Evolutionary conservation across 148 eudicot genomes (phyloP), one percentile per base, ranked within the genome.

Genomic region (Hydrangea macrophylla): DNA sequence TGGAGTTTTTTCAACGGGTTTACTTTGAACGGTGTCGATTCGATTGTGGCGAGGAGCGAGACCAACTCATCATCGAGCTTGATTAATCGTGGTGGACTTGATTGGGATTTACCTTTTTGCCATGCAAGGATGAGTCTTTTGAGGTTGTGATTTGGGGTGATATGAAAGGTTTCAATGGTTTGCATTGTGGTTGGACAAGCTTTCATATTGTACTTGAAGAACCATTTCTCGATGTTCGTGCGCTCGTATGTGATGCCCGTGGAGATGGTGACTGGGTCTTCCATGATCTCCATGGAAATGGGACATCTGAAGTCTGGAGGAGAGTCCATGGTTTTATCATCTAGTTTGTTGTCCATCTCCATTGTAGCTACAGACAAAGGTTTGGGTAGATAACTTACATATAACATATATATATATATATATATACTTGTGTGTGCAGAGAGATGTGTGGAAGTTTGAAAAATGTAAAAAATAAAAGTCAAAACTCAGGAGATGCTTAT

Each of bases 271-370:
- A 84, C 88, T 17, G 88, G 88, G 15, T 84, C 88, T 40, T 71
- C 58, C 88, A 84, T 81, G 63, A 78, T 73, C 81, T 84, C 88
- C 82, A 78, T 75, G 57, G 88, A 84, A 7, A 84, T 84, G 20
- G 88, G 88, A 44, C 88, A 84, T 58, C 84, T 70, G 58, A 84
- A 84, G 76, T 84, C 69, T 53, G 59, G 78, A 57, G 87, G 87
- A 60, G 62, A 77, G 45, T 83, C 82, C 79, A 75, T 78, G 48
- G 48, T 54, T 69, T n/a, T n/a, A n/a, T 6, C 31, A 23, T 62
- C 32, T 27, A 9, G 70, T 3, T 42, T 31, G 28, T 23, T 45
- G 51, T 60, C 55, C n/a, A 20, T 32, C 33, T 60, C 60, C 59
- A 35, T 51, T 18, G 1, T 45, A 45, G 0, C 3, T 45, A 20